A percentile compares a stretch with the other conserved stretches of the same genome.
Evolutionary conservation across 805 yeast genomes (phyloP).

Genomic region (Debaryomyces hansenii): DNA sequence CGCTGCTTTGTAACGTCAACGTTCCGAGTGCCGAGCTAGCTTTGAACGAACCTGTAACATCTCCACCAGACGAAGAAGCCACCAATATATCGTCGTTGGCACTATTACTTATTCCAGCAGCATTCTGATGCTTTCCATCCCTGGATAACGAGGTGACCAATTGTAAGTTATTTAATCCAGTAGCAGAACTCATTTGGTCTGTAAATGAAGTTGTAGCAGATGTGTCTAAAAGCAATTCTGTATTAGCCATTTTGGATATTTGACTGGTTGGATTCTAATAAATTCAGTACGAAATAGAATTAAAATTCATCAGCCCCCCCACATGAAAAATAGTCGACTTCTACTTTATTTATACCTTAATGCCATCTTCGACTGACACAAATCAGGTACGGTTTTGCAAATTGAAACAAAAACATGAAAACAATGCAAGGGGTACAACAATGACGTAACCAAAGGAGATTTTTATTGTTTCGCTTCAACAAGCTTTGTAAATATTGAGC

Average conservation of each 20-base stretch:
- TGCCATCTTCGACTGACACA: too few species aligned
- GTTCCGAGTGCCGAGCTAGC: constrained; percentile 3
- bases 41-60: constrained; percentile 5
- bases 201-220: neutral
- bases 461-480: too few species aligned
- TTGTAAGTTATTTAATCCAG: neutral
- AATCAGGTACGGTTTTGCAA: too few species aligned
- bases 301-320: too few species aligned
- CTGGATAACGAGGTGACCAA: constrained; percentile 4
- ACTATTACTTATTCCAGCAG: constrained; percentile 3
- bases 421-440: neutral
- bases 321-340: too few species aligned
- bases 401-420: neutral
- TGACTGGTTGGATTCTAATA: too few species aligned
- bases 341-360: too few species aligned
- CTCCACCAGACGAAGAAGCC: neutral
- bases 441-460: neutral
- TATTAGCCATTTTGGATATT: neutral
- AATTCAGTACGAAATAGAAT: too few species aligned
- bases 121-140: neutral
- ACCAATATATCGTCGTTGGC: neutral
- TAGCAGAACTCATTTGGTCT: neutral
- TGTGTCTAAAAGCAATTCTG: constrained; percentile 1
- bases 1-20: constrained; percentile 4
- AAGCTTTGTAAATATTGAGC: too few species aligned